Evolutionary conservation across 352 stramenopile genomes (phyloP).

Genomic region (Thalassiosira mediterranea): DNA sequence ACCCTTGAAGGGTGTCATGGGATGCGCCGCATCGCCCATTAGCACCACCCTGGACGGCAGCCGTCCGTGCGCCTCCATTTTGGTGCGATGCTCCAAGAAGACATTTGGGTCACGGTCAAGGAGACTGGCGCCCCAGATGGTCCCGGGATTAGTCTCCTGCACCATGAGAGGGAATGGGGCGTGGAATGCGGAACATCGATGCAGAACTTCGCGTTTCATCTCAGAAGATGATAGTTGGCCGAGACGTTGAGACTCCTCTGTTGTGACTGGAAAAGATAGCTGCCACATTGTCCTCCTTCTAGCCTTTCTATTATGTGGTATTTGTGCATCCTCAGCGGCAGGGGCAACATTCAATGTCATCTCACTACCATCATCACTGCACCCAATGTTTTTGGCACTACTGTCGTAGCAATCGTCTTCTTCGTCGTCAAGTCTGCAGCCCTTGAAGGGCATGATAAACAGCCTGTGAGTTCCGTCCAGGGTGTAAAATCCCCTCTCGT

Average conservation of each 20-base stretch:
- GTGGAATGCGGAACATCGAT: constrained; percentile 70
- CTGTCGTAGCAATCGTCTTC: not conserved
- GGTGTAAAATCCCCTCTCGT: constrained; percentile 83
- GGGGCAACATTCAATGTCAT: no score
- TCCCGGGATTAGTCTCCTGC: constrained; percentile 57
- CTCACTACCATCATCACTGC: no score
- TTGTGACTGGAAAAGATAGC: constrained; percentile 72
- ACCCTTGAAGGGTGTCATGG: constrained; percentile 86
- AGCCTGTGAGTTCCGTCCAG: constrained; percentile 72
- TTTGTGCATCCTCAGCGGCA: no score
- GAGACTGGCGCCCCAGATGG: constrained; percentile 75
- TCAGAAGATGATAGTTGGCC: constrained; percentile 21
- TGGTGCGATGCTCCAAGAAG: constrained; percentile 40
- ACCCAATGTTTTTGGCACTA: no score
- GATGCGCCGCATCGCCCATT: constrained; percentile 82
- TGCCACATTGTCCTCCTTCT: constrained; percentile 59
- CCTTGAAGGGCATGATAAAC: constrained; percentile 83
- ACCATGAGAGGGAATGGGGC: constrained; percentile 79
- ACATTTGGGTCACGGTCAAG: constrained; percentile 75
- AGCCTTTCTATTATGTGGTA: no score
- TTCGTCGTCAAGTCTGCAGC: constrained; percentile 48
- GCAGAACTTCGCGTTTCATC: constrained; percentile 56
- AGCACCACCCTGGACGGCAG: constrained; percentile 65
- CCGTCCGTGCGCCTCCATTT: constrained; percentile 47
- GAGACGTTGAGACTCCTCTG: constrained; percentile 45